Base-by-base conservation (phyloP, 768 basidiomycete species). In the Russula olivacea region DNA sequence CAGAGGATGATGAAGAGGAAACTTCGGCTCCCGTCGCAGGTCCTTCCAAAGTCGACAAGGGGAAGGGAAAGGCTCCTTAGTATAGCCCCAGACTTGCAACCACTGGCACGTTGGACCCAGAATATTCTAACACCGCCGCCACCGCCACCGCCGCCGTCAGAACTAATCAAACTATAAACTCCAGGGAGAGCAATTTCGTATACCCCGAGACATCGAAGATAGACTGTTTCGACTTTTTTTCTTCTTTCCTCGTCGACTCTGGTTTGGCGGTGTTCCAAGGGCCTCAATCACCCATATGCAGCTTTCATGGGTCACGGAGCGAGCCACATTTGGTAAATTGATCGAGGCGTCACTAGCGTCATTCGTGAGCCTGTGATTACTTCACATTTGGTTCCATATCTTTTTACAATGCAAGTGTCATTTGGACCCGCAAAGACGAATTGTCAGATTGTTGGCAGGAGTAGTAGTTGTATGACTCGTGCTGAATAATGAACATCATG, bases 1-100 rank as follows among this genome's bases (percentile, higher is more conserved):
- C 40, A 25, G 63, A 55, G 9, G 58, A 55, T 15, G 63, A 60
- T 12, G 48, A 60, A 17, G 53, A 45, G 11, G 43, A 40, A 4
- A 21, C 21, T 34, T 14, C 47, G 12, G 47, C 23, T 6, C 15
- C 51, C 12, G 23, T 19, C 14, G 23, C 45, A 17, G 45, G 45
- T 23, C 21, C 53, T 25, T 47, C 45, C 4, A 25, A 30, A 55
- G 12, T 9, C 4, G 43, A 34, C 25, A 14, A 28, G 23, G 51
- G 32, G 3, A 28, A 47, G 28, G n/a, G 23, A 11, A 53, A 47
- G 40, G 50, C 4, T 34, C 41, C 41, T 17, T 11, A 32, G 17
- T 19, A 28, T 15, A 4, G n/a, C 47, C 17, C 12, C 48, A 32
- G 23, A 47, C 11, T 4, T 12, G 36, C 11, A 36, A n/a, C n/a